A percentile compares a stretch with the other conserved stretches of the same genome.
These are phyloP conservation scores for Penicillium angulare DNA, from an alignment of 495 filamentous ascomycete species.

Conservation along the genomic window DNA sequence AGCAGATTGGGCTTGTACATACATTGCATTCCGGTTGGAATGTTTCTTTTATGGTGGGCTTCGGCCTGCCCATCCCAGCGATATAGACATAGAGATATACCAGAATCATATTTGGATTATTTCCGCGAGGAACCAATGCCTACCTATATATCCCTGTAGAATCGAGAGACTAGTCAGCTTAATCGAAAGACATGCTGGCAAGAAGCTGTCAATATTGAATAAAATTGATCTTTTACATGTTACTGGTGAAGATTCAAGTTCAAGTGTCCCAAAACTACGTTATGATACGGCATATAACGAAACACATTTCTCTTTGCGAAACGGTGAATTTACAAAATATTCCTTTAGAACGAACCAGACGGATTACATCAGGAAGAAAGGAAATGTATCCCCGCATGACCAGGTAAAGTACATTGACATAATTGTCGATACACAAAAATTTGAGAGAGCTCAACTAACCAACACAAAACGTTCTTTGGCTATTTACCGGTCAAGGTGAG, in stretches of 20 bases:
- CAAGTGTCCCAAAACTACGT: background rate
- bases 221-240: too few relatives aligned
- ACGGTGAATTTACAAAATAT: conserved; percentile 37
- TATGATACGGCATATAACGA: background rate
- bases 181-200: too few relatives aligned
- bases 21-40: conserved; percentile 22
- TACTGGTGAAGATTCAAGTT: too few relatives aligned
- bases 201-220: too few relatives aligned
- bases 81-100: conserved; percentile 30
- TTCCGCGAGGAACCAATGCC: conserved; percentile 19
- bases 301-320: conserved; percentile 17
- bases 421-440: conserved; percentile 40
- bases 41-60: conserved; percentile 3
- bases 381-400: conserved; percentile 34
- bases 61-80: background rate
- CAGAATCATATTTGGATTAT: conserved; percentile 20
- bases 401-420: conserved; percentile 46
- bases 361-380: conserved; percentile 21
- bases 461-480: conserved; percentile 19
- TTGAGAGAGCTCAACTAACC: conserved; percentile 24
- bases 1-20: conserved; percentile 27
- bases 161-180: too few relatives aligned
- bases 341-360: conserved; percentile 16
- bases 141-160: too few relatives aligned
- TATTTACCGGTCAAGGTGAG: conserved; percentile 44